A percentile compares a stretch with the other conserved stretches of the same genome.
Conservation (phyloP, 2,329 filamentous ascomycete genomes). For the Malbranchea zuffiana region DNA sequence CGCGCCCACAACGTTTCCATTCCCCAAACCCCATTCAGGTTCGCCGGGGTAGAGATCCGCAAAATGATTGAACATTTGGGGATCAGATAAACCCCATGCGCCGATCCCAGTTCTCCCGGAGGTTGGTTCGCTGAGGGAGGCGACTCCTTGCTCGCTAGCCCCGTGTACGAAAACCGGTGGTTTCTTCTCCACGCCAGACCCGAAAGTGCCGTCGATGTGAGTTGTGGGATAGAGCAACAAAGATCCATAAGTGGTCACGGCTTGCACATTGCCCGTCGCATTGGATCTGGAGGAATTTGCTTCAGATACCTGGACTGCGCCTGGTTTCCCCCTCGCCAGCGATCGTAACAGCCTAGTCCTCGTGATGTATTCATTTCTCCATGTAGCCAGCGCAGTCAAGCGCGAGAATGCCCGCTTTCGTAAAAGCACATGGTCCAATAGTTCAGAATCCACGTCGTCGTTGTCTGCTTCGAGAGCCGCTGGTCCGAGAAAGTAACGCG, state of each 20-base stretch:
- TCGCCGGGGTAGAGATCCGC: constrained; percentile 64
- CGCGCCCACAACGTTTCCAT: constrained; percentile 61
- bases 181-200: constrained; percentile 55
- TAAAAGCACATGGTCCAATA: constrained; percentile 49
- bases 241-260: constrained; percentile 76
- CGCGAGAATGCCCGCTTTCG: constrained; percentile 72
- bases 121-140: constrained; percentile 70
- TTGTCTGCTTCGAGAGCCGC: constrained; percentile 41
- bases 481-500: constrained; percentile 76
- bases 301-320: constrained; percentile 40
- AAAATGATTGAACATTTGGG: constrained; percentile 64
- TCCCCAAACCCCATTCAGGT: constrained; percentile 63
- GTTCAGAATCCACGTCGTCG: constrained; percentile 37
- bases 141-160: constrained; percentile 63
- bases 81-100: constrained; percentile 69
- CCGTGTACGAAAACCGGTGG: constrained; percentile 73
- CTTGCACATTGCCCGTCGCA: constrained; percentile 51
- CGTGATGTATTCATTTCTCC: constrained; percentile 90
- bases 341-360: constrained; percentile 75
- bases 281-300: constrained; percentile 44
- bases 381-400: constrained; percentile 73
- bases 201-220: constrained; percentile 68
- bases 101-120: constrained; percentile 55
- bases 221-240: constrained; percentile 70
- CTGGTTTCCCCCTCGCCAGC: constrained; percentile 68